These are phyloP conservation scores for Pelargonium myrrhifolium DNA, from an alignment of 441 rosid species.

Conservation along the genomic window DNA sequence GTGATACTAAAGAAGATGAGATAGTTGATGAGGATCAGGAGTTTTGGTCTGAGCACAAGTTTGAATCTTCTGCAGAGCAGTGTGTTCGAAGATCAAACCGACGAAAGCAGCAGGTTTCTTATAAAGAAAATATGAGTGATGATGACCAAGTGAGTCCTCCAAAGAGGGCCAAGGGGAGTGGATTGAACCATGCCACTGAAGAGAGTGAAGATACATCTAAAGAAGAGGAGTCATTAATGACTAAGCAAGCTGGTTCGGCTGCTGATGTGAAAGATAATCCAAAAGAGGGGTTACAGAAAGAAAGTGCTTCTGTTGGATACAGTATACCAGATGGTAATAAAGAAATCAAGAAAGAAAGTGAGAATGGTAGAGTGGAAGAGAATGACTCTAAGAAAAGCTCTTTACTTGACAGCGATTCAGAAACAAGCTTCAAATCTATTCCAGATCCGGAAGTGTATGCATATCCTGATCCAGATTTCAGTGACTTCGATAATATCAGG, in stretches of 20 bases:
- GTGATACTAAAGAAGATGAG: slow-evolving; percentile 40
- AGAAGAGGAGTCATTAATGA: slow-evolving; percentile 25
- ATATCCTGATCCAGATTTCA: slow-evolving; percentile 53
- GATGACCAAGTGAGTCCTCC: slow-evolving; percentile 38
- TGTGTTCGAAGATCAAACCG: slow-evolving; percentile 67
- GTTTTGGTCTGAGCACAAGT: slow-evolving; percentile 24
- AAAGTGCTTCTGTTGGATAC: slow-evolving; percentile 19
- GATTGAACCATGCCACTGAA: slow-evolving; percentile 21
- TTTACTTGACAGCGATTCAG: slow-evolving; percentile 21
- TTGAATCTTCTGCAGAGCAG: slow-evolving; percentile 28
- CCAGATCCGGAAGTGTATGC: slow-evolving; percentile 28
- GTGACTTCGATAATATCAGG: slow-evolving; percentile 42
- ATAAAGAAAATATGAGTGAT: slow-evolving; percentile 62
- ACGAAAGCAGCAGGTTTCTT: slow-evolving; percentile 59
- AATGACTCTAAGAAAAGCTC: slow-evolving; percentile 22
- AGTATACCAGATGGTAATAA: slow-evolving; percentile 24
- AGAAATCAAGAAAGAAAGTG: slow-evolving; percentile 23
- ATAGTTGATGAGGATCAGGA: slow-evolving; percentile 44
- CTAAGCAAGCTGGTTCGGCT: slow-evolving; percentile 29
- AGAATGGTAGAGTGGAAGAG: slow-evolving; percentile 19
- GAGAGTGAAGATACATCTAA: slow-evolving; percentile 19
- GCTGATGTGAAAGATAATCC: slow-evolving; percentile 23
- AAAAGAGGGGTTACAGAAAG: slow-evolving; percentile 20
- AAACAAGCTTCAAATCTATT: slow-evolving; percentile 21
- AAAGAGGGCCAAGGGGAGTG: slow-evolving; percentile 33